Conservation (phyloP, 306 rosid species). For the Pyrus communis region DNA sequence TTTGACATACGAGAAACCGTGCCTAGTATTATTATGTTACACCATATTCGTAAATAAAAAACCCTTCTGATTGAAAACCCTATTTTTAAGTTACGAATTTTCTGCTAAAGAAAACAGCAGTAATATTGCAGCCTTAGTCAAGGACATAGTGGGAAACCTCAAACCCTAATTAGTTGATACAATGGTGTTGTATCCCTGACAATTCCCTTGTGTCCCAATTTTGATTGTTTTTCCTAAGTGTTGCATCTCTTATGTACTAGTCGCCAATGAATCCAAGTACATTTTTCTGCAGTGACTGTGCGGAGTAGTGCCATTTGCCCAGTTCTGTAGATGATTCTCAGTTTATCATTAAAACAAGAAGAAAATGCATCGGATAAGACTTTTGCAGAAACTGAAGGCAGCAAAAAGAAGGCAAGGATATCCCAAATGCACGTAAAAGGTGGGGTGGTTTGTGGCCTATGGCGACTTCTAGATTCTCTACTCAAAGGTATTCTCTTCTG, state of each 20-base stretch:
- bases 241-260: background rate
- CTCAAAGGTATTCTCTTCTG: background rate
- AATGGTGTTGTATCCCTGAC: background rate
- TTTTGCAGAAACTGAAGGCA: background rate
- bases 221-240: background rate
- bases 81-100: background rate
- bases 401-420: slow-evolving; percentile 13
- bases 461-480: background rate
- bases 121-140: background rate
- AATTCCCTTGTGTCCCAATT: background rate
- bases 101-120: background rate
- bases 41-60: too few species aligned
- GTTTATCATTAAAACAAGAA: background rate
- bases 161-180: background rate
- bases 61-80: background rate
- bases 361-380: background rate
- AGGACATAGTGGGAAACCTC: background rate
- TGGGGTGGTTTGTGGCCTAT: background rate
- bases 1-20: background rate
- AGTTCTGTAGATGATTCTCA: background rate
- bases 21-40: background rate
- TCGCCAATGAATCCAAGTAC: background rate
- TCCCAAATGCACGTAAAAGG: background rate
- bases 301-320: background rate
- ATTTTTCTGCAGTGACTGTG: background rate